These are phyloP conservation scores for Ormosia semicastrata DNA, from an alignment of 306 rosid species.

Conservation along the genomic window DNA sequence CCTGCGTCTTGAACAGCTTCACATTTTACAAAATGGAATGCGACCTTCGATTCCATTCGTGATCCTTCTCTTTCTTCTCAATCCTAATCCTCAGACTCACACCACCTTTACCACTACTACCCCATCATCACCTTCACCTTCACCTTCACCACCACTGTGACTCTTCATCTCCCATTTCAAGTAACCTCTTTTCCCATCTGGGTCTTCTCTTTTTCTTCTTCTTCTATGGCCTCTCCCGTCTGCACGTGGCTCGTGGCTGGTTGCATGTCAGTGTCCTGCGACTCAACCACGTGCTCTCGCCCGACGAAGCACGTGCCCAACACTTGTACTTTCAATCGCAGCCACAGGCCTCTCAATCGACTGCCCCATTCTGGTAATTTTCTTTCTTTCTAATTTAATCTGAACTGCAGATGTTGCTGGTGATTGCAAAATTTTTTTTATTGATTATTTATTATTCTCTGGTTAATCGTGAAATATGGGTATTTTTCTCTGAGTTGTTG, in stretches of 20 bases:
- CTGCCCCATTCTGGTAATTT: conserved; percentile 48
- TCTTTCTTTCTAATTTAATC: neutral
- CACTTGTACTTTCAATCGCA: conserved; percentile 31
- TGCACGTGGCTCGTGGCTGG: conserved; percentile 70
- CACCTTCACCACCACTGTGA: too few relatives aligned
- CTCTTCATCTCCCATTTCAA: too few relatives aligned
- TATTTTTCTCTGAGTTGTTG: neutral
- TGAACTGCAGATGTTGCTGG: neutral
- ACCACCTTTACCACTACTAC: too few relatives aligned
- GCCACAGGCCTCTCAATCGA: conserved; percentile 44
- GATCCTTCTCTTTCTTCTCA: too few relatives aligned
- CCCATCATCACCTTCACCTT: too few relatives aligned
- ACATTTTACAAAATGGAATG: too few relatives aligned
- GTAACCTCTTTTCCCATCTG: too few relatives aligned
- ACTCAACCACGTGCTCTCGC: conserved; percentile 32
- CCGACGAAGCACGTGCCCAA: conserved; percentile 37
- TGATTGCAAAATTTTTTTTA: neutral
- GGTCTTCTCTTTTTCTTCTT: too few relatives aligned
- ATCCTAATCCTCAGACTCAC: too few relatives aligned
- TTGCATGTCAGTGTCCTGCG: conserved; percentile 70
- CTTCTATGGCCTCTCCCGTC: conserved; percentile 42
- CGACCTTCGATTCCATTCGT: too few relatives aligned
- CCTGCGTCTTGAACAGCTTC: too few relatives aligned
- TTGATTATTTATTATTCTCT: neutral
- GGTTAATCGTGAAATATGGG: conserved; percentile 1